Percentiles rank a stretch among this genome's conserved stretches.
Evolutionary conservation across 331 rosid genomes (phyloP).

Genomic region (Rhamnella rubrinervis): DNA sequence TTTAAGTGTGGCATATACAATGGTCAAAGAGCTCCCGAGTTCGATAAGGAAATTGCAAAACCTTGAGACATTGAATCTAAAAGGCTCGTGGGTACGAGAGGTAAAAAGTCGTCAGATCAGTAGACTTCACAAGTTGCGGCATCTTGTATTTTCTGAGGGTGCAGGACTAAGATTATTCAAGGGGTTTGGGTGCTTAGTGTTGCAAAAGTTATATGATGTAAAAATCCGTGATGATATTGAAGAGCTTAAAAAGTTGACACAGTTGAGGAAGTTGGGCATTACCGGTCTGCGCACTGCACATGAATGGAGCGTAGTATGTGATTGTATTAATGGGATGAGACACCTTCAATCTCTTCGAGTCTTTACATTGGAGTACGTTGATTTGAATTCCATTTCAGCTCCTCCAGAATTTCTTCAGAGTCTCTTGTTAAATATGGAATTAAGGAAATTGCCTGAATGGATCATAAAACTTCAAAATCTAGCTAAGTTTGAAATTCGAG

Average conservation of each 20-base stretch:
- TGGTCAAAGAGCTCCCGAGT: constrained; percentile 9
- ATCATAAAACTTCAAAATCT: constrained; percentile 14
- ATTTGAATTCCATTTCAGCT: neutral
- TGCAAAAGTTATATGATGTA: neutral
- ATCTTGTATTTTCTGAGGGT: neutral
- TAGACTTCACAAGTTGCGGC: constrained; percentile 29
- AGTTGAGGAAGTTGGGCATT: constrained; percentile 14
- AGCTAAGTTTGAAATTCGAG: neutral
- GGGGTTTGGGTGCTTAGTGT: constrained; percentile 18
- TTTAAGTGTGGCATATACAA: constrained; percentile 4
- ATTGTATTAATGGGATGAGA: constrained; percentile 7
- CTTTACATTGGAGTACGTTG: neutral
- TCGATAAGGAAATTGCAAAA: constrained; percentile 19
- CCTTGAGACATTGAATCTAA: constrained; percentile 32
- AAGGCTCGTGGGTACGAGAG: neutral
- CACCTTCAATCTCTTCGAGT: constrained; percentile 24
- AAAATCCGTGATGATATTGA: constrained; percentile 13
- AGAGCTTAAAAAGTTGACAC: constrained; percentile 9
- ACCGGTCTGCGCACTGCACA: neutral
- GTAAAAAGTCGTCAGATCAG: constrained; percentile 12
- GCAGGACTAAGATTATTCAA: neutral
- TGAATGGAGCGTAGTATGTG: neutral
- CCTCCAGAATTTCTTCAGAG: neutral
- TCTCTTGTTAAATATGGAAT: neutral
- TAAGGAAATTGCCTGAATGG: constrained; percentile 9